Evolutionary conservation across 345 rosid species (phyloP).

Genomic region (Aquilaria sinensis): DNA sequence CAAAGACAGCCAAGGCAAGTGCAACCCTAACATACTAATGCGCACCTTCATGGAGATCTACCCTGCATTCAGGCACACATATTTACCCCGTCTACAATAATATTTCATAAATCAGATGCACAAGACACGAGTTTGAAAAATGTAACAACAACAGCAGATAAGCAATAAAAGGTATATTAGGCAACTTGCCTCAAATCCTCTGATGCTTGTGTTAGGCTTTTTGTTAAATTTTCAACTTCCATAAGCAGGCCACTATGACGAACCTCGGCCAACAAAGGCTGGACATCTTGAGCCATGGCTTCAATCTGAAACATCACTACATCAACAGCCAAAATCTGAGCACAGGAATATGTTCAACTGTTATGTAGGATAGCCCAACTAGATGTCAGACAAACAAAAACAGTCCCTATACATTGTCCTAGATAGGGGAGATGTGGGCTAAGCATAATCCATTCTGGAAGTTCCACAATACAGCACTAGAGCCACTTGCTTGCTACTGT

Average conservation of each 20-base stretch:
- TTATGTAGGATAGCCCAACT: slow-evolving; percentile 2
- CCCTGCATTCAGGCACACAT: too few relatives aligned
- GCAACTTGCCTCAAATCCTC: slow-evolving; percentile 72
- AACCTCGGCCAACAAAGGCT: slow-evolving; percentile 87
- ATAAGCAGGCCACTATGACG: slow-evolving; percentile 81
- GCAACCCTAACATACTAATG: too few relatives aligned
- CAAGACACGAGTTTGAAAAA: background rate
- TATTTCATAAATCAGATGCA: background rate
- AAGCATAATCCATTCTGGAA: too few relatives aligned
- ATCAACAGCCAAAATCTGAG: slow-evolving; percentile 41
- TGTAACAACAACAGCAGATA: background rate
- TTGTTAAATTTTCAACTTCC: slow-evolving; percentile 81
- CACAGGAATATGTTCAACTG: slow-evolving; percentile 30
- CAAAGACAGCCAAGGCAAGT: too few relatives aligned
- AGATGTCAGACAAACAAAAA: background rate
- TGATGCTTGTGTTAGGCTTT: slow-evolving; percentile 80
- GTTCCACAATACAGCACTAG: too few relatives aligned
- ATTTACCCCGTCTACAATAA: too few relatives aligned
- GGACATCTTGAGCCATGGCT: slow-evolving; percentile 96
- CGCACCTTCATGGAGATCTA: too few relatives aligned
- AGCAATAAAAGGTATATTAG: background rate
- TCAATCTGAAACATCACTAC: slow-evolving; percentile 87
- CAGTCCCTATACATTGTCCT: background rate
- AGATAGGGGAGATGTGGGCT: too few relatives aligned
- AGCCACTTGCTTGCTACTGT: too few relatives aligned